Percentiles rank a stretch among this genome's conserved stretches.
These are phyloP conservation scores for Naganishia sp. DNA, from an alignment of 1,284 basidiomycete genomes.

Conservation along the genomic window DNA sequence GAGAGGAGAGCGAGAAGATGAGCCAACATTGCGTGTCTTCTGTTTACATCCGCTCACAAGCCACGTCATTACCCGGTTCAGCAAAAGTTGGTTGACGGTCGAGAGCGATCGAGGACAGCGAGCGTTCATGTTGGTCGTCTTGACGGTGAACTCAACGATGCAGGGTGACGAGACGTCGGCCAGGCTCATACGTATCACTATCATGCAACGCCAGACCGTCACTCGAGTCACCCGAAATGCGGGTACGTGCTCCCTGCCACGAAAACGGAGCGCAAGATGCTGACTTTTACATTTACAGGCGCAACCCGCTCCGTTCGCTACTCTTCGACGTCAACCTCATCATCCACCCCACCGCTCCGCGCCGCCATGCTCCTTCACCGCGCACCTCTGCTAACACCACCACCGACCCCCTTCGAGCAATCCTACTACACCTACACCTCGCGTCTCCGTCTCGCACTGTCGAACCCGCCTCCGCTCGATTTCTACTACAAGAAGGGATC, in stretches of 20 bases:
- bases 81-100: slow-evolving; percentile 2
- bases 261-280: background rate
- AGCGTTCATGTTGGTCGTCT: background rate
- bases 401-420: slow-evolving; percentile 74
- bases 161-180: background rate
- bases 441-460: slow-evolving; percentile 76
- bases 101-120: background rate
- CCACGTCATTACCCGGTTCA: slow-evolving; percentile 2
- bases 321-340: slow-evolving; percentile 1
- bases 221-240: slow-evolving; percentile 1
- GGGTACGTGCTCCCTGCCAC: background rate
- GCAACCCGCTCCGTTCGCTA: background rate
- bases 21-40: background rate
- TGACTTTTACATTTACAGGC: background rate
- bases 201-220: slow-evolving; percentile 21
- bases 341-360: slow-evolving; percentile 42
- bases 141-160: background rate
- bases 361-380: slow-evolving; percentile 74
- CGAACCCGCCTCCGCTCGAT: slow-evolving; percentile 82
- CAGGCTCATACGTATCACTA: background rate
- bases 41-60: background rate
- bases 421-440: slow-evolving; percentile 86
- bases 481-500: slow-evolving; percentile 97
- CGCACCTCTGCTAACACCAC: slow-evolving; percentile 75
- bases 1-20: background rate